These are phyloP conservation scores for Melanomma pulvis-pyrius DNA, from an alignment of 495 filamentous ascomycete species.

Conservation along the genomic window DNA sequence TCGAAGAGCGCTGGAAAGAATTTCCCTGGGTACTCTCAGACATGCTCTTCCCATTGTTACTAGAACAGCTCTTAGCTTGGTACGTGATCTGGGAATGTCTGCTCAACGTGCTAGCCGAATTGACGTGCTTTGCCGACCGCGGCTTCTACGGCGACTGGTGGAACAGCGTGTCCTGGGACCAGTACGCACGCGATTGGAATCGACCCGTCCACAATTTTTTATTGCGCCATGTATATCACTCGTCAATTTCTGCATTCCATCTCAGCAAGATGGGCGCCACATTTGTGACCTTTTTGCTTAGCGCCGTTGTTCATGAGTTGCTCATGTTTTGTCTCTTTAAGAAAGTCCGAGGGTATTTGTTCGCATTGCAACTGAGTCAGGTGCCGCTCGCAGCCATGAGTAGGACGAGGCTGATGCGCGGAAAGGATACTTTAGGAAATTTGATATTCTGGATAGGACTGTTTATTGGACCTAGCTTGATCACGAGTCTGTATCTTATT, in stretches of 20 bases:
- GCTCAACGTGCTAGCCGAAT: slow-evolving; percentile 72
- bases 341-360: slow-evolving; percentile 72
- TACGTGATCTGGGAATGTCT: slow-evolving; percentile 83
- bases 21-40: slow-evolving; percentile 72
- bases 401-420: slow-evolving; percentile 62
- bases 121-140: slow-evolving; percentile 75
- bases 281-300: slow-evolving; percentile 71
- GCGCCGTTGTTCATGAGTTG: slow-evolving; percentile 70
- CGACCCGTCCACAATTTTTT: slow-evolving; percentile 71
- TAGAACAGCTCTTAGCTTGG: slow-evolving; percentile 71
- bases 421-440: slow-evolving; percentile 65
- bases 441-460: slow-evolving; percentile 75
- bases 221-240: slow-evolving; percentile 74
- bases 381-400: slow-evolving; percentile 67
- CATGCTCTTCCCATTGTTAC: slow-evolving; percentile 72
- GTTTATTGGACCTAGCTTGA: slow-evolving; percentile 69
- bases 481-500: slow-evolving; percentile 72
- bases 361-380: slow-evolving; percentile 71
- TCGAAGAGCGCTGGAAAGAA: slow-evolving; percentile 60
- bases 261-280: slow-evolving; percentile 70
- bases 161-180: slow-evolving; percentile 61
- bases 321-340: slow-evolving; percentile 79
- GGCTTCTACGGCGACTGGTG: slow-evolving; percentile 76
- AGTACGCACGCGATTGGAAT: slow-evolving; percentile 78
- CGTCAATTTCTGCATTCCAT: slow-evolving; percentile 68